Evolutionary conservation across 768 basidiomycete species (phyloP), one percentile per base, ranked within the genome.

Genomic region (Neoboletus brunneissimus): DNA sequence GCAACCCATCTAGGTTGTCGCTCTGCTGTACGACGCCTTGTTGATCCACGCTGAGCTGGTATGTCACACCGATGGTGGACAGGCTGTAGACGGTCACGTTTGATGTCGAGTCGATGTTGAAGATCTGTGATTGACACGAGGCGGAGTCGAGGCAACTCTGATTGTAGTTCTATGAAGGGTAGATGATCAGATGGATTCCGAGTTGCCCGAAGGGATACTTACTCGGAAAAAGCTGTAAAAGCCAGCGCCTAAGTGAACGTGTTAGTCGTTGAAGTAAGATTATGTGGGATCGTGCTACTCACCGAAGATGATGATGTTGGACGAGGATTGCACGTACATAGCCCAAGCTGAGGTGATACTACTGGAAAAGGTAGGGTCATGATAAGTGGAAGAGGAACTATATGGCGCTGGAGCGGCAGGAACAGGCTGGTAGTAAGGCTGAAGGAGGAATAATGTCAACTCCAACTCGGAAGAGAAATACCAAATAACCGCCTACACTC

Each of bases 371-470:
- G 57, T 62, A 7, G 80, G 81, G 56, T 82, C 81, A 22, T 72
- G 58, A 55, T 70, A 77, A 1, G 64, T 31, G 6, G 70, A 57
- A 46, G 65, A 67, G n/a, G 67, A 58, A 9, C 62, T 66, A 65
- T 74, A 82, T 2, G 81, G 81, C 1, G 69, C 58, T 0, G 80
- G 79, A 0, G 76, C 67, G 5, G 69, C 70, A 5, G 81, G 80
- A 6, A 54, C 56, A 4, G 80, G 80, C 57, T 81, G 80, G 65
- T 73, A 81, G 64, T 81, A 81, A 1, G 80, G 77, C 79, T 80
- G 43, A 12, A 22, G 6, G 8, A 35, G 34, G 29, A 22, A 18
- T 13, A 1, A 1, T 16, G 16, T 51, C 43, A 45, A 18, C 22
- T 20, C 12, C n/a, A 23, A 5, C 27, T 29, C 34, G 12, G 7